Evolutionary conservation across 129 eudicot species (phyloP).

Genomic region (Calendula officinalis): DNA sequence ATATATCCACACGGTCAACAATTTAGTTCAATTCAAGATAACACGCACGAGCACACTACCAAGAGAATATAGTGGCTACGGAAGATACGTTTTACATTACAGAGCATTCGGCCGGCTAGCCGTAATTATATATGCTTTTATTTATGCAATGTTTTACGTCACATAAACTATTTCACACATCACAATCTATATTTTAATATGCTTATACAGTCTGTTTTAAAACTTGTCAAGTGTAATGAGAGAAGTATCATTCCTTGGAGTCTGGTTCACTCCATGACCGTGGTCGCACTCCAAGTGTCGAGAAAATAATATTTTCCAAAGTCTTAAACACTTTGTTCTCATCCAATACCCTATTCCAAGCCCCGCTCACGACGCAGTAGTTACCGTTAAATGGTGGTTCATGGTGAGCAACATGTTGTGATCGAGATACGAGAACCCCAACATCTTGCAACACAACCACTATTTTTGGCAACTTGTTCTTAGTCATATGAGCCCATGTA

Average conservation of each 20-base stretch:
- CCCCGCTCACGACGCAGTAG: conserved; percentile 74
- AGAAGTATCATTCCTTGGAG: background rate
- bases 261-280: conserved; percentile 69
- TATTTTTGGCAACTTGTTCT: conserved; percentile 48
- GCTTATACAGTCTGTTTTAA: too few relatives aligned
- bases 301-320: conserved; percentile 61
- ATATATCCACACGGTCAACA: too few relatives aligned
- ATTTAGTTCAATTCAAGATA: too few relatives aligned
- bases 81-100: too few relatives aligned
- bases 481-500: conserved; percentile 62
- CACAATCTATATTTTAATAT: too few relatives aligned
- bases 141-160: too few relatives aligned
- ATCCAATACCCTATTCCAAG: conserved; percentile 64
- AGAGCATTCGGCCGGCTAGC: too few relatives aligned
- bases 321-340: conserved; percentile 46
- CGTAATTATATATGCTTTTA: too few relatives aligned
- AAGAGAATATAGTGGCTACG: too few relatives aligned
- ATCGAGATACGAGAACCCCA: conserved; percentile 55
- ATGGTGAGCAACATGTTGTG: conserved; percentile 63
- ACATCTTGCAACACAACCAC: conserved; percentile 66
- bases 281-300: conserved; percentile 55
- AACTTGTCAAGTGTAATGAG: too few relatives aligned
- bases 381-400: conserved; percentile 51
- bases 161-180: too few relatives aligned
- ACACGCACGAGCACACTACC: too few relatives aligned